Evolutionary conservation across 2,329 filamentous ascomycete genomes (phyloP).

Genomic region (Fusarium piperis): DNA sequence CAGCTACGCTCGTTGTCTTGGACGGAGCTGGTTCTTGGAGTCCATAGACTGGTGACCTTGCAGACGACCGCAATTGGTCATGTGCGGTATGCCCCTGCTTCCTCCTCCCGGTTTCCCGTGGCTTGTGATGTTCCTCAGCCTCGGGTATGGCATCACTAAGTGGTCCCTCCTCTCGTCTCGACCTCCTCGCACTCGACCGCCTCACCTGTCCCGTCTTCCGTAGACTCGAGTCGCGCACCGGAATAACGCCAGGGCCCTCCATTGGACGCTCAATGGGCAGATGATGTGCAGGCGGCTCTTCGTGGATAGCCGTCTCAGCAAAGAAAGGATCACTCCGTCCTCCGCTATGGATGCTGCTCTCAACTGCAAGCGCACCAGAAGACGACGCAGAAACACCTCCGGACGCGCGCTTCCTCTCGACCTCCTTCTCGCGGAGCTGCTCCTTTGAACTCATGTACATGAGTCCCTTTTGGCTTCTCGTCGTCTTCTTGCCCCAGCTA

Average conservation of each 20-base stretch:
- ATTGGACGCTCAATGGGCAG: conserved; percentile 40
- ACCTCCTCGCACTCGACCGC: conserved; percentile 61
- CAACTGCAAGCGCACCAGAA: conserved; percentile 50
- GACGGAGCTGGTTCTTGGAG: conserved; percentile 36
- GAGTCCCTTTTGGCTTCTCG: conserved; percentile 65
- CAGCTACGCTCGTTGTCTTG: conserved; percentile 29
- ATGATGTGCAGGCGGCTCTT: conserved; percentile 56
- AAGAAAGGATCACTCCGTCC: conserved; percentile 59
- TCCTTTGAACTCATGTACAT: conserved; percentile 82
- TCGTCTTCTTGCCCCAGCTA: conserved; percentile 69
- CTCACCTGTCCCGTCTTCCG: conserved; percentile 65
- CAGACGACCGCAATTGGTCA: conserved; percentile 21
- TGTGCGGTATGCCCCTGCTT: conserved; percentile 27
- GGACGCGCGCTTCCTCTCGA: conserved; percentile 65
- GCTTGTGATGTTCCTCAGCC: conserved; percentile 46
- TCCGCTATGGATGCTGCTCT: conserved; percentile 49
- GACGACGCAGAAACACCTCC: conserved; percentile 34
- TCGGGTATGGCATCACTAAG: conserved; percentile 56
- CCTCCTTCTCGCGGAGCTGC: conserved; percentile 69
- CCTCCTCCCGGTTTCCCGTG: conserved; percentile 31
- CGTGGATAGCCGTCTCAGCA: conserved; percentile 64
- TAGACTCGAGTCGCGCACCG: conserved; percentile 74
- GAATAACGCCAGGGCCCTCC: conserved; percentile 65
- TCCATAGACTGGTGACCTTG: conserved; percentile 31
- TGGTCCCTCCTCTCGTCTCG: conserved; percentile 57